phyloP scores from a whole-genome alignment of 2,329 filamentous ascomycete species.

The Teratosphaeria gauchensis region DNA sequence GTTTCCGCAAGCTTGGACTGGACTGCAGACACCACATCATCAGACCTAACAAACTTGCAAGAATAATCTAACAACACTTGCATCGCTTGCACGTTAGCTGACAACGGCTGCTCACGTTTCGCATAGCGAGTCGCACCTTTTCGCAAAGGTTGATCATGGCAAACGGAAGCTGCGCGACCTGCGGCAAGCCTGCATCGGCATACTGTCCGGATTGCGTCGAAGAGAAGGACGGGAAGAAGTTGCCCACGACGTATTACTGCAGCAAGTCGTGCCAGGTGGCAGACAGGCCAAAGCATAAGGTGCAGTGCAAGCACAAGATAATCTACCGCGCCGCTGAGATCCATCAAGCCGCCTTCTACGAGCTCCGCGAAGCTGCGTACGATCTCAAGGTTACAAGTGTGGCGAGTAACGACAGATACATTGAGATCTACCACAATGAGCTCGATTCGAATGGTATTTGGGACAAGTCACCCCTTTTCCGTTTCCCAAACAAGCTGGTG shows the following conservation, averaged over 20 bases:
- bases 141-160: too few species aligned
- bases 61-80: too few species aligned
- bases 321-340: conserved; percentile 13
- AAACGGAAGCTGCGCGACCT: neutral
- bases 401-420: neutral
- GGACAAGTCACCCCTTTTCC: conserved; percentile 1
- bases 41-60: neutral
- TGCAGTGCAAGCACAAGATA: conserved; percentile 2
- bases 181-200: neutral
- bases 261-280: conserved; percentile 6
- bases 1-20: neutral
- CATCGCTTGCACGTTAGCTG: too few species aligned
- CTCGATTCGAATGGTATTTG: neutral
- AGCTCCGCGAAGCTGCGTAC: conserved; percentile 3
- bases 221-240: neutral
- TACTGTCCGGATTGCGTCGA: neutral
- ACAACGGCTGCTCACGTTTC: too few species aligned
- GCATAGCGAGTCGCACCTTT: too few species aligned
- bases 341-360: conserved; percentile 10
- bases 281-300: conserved; percentile 5
- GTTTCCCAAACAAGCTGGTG: conserved; percentile 3
- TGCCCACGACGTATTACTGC: conserved; percentile 7
- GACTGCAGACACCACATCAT: neutral
- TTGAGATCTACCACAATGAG: neutral
- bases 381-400: conserved; percentile 2